Base-by-base conservation (phyloP, 2,329 filamentous ascomycete species). In the Monilinia laxa region DNA sequence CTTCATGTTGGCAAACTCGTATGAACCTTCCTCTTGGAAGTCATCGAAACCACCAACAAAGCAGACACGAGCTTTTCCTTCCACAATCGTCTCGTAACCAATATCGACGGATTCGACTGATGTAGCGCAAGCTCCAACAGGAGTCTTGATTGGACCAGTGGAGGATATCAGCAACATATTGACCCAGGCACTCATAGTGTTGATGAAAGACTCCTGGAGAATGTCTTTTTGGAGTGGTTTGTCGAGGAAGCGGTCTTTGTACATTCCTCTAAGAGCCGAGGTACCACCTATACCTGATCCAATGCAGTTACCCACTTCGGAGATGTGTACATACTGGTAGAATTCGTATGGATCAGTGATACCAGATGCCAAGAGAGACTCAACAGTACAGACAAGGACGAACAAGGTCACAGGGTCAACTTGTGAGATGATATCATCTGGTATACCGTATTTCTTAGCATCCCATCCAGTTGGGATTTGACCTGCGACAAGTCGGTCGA, bases 1-100 rank as follows among this genome's bases (percentile, higher is more conserved):
- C 81, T 97, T 96, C 95, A 99, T 99, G 84, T 99, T 99, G 83
- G 95, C 95, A 78, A 99, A 99, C 80, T 99, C 95, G 77, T 97
- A 99, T 1, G 95, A 99, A 63, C 95, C 96, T 81, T 99, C 95
- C 81, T 99, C 95, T 76, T 96, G 93, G 83, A 99, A 97, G 81
- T 99, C 96, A 82, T 99, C 95, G 76, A 99, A 98, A 73, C 95
- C 95, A 86, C 95, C 95, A 68, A 99, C 96, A 72, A 99, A 90
- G 85, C 94, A 98, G 76, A 99, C 87, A 63, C 93, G 91, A 68
- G 96, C 95, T 85, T 99, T 99, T 80, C 95, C 95, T 79, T 98
- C 94, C 75, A 97, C 89, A 77, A 99, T 99, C 35, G 94, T 98
- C 81, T 99, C 95, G 77, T 97, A 97, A 75, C 95, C 95, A 76